phyloP scores from a whole-genome alignment of 441 rosid species.

The Gossypium laxum region DNA sequence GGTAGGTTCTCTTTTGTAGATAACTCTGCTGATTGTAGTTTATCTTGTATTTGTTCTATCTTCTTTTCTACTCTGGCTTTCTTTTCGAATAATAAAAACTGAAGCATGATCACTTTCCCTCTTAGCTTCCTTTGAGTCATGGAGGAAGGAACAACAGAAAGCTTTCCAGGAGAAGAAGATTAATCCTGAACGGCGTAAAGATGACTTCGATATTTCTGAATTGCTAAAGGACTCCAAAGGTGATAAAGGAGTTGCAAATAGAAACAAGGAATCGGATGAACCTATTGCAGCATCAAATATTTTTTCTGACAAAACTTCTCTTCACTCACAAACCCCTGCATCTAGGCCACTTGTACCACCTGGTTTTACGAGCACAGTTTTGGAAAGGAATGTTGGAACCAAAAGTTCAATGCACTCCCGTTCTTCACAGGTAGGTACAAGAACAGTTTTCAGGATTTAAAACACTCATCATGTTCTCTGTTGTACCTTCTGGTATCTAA shows the following conservation, averaged over 20 bases:
- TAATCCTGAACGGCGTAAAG: conserved; percentile 49
- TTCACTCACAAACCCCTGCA: conserved; percentile 42
- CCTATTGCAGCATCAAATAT: conserved; percentile 10
- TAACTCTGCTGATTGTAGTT: conserved; percentile 9
- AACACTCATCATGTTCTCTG: not conserved
- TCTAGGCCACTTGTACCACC: conserved; percentile 98
- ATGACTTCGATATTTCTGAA: conserved; percentile 51
- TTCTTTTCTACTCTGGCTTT: conserved; percentile 10
- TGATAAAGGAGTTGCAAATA: conserved; percentile 35
- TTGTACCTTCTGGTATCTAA: not conserved
- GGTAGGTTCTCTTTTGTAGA: conserved; percentile 35
- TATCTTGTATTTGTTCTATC: not conserved
- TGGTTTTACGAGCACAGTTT: conserved; percentile 55
- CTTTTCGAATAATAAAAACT: conserved; percentile 16
- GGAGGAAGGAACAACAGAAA: conserved; percentile 92
- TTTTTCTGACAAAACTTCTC: conserved; percentile 38
- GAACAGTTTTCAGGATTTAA: not conserved
- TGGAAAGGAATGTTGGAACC: conserved; percentile 46
- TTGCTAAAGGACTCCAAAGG: conserved; percentile 56
- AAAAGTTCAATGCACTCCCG: conserved; percentile 33
- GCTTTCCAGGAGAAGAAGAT: conserved; percentile 68
- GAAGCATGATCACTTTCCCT: conserved; percentile 20
- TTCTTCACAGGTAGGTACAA: conserved; percentile 42
- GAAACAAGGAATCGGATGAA: conserved; percentile 34
- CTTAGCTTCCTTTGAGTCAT: conserved; percentile 80